These are phyloP conservation scores for Aspergillus luchuensis DNA, from an alignment of 2,329 filamentous ascomycete genomes.

Conservation along the genomic window DNA sequence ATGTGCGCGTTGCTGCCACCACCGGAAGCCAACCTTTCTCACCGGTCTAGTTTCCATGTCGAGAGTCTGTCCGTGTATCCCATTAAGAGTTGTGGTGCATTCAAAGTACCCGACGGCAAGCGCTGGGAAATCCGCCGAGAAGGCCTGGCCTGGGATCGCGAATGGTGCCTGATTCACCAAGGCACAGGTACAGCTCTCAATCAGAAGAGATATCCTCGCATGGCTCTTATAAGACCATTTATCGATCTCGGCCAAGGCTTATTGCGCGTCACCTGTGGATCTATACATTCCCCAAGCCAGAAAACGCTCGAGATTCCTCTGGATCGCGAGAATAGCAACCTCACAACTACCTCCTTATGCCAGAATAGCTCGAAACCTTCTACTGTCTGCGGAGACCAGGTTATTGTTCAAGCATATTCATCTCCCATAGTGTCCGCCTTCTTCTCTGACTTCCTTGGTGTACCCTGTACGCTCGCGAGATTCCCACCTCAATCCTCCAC, in stretches of 20 bases:
- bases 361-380: slow-evolving; percentile 51
- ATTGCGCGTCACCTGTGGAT: slow-evolving; percentile 58
- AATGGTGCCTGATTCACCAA: slow-evolving; percentile 91
- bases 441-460: slow-evolving; percentile 72
- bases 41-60: slow-evolving; percentile 50
- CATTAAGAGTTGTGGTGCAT: slow-evolving; percentile 91
- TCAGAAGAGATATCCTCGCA: slow-evolving; percentile 84
- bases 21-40: slow-evolving; percentile 7
- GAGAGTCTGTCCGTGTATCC: slow-evolving; percentile 76
- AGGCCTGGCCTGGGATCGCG: slow-evolving; percentile 89
- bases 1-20: slow-evolving; percentile 21
- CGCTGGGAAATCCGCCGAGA: slow-evolving; percentile 78
- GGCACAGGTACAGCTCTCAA: slow-evolving; percentile 82
- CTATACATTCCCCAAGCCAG: slow-evolving; percentile 35
- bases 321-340: slow-evolving; percentile 33
- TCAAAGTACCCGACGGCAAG: slow-evolving; percentile 62
- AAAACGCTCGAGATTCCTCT: slow-evolving; percentile 42
- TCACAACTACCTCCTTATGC: slow-evolving; percentile 68
- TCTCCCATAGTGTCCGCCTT: slow-evolving; percentile 68
- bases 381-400: slow-evolving; percentile 79
- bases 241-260: slow-evolving; percentile 71
- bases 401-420: slow-evolving; percentile 71
- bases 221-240: slow-evolving; percentile 77
- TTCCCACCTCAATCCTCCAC: slow-evolving; percentile 71
- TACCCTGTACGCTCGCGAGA: slow-evolving; percentile 80